Evolutionary conservation across 352 stramenopile species (phyloP).

Genomic region (Phytopythium delawarense): DNA sequence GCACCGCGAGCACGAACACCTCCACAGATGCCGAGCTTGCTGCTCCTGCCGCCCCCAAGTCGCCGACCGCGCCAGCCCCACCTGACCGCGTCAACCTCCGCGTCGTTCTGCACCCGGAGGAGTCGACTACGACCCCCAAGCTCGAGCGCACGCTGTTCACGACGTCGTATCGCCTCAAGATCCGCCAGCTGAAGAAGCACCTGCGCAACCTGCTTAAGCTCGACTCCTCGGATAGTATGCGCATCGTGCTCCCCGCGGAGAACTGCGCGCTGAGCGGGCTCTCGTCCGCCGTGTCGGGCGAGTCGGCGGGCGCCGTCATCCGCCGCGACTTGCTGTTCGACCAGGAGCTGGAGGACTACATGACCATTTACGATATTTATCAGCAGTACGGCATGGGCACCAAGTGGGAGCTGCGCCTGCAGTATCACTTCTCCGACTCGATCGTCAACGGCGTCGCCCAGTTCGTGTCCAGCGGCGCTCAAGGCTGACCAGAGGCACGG

Average conservation of each 20-base stretch:
- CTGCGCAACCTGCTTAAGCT: constrained; percentile 47
- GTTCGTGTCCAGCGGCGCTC: constrained; percentile 31
- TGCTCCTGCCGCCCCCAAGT: neutral
- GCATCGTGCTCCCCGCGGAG: constrained; percentile 46
- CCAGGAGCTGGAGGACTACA: constrained; percentile 68
- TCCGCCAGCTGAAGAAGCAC: constrained; percentile 72
- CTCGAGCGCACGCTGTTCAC: constrained; percentile 55
- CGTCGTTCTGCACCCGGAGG: constrained; percentile 51
- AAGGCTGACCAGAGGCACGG: neutral
- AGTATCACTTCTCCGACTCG: constrained; percentile 75
- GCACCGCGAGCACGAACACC: neutral
- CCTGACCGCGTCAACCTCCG: constrained; percentile 54
- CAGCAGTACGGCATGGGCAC: constrained; percentile 71
- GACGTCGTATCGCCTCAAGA: constrained; percentile 62
- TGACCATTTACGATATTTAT: constrained; percentile 79
- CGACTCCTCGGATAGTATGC: constrained; percentile 38
- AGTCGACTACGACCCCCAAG: constrained; percentile 22
- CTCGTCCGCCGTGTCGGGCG: constrained; percentile 9
- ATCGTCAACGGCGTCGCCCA: constrained; percentile 68
- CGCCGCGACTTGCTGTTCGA: constrained; percentile 69
- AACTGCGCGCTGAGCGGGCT: constrained; percentile 58
- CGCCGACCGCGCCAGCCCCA: constrained; percentile 1
- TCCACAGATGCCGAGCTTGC: neutral
- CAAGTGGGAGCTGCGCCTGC: constrained; percentile 62
- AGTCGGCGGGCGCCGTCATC: constrained; percentile 18